A percentile compares a stretch with the other conserved stretches of the same genome.
phyloP scores from a whole-genome alignment of 179 eudicot species.

The Drosera spatulata region DNA sequence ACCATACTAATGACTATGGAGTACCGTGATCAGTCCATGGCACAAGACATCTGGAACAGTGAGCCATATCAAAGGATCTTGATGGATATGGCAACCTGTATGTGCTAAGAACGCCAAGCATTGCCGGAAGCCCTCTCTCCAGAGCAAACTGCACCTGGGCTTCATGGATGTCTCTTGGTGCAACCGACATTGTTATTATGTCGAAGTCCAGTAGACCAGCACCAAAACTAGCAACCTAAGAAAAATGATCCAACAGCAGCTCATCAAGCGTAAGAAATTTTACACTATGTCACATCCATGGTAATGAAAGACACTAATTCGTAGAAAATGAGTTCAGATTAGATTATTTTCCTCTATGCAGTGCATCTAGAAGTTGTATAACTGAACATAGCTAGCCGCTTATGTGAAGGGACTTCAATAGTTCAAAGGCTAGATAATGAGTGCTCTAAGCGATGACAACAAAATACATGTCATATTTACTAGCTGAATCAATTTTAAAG shows the following conservation, averaged over 20 bases:
- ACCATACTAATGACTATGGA: neutral
- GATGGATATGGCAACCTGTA: conserved; percentile 67
- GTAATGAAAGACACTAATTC: no score
- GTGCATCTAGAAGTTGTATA: no score
- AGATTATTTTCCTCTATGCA: no score
- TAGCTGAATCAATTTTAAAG: no score
- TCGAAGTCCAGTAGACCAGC: conserved; percentile 43
- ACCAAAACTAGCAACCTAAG: conserved; percentile 71
- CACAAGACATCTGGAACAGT: conserved; percentile 76
- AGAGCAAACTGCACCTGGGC: conserved; percentile 79
- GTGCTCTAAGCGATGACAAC: no score
- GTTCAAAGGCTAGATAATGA: no score
- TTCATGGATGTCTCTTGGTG: conserved; percentile 69
- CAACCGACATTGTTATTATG: conserved; percentile 61
- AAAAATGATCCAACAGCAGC: neutral
- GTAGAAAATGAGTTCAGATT: no score
- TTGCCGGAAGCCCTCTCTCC: conserved; percentile 70
- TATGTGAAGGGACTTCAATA: no score
- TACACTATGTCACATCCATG: no score
- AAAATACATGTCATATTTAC: no score
- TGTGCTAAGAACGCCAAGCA: conserved; percentile 53
- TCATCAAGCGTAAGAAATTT: neutral
- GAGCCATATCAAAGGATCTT: conserved; percentile 77
- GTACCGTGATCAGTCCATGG: conserved; percentile 65
- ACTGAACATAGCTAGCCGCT: no score